Evolutionary conservation across 129 eudicot genomes (phyloP).

Genomic region (Lactuca sativa): DNA sequence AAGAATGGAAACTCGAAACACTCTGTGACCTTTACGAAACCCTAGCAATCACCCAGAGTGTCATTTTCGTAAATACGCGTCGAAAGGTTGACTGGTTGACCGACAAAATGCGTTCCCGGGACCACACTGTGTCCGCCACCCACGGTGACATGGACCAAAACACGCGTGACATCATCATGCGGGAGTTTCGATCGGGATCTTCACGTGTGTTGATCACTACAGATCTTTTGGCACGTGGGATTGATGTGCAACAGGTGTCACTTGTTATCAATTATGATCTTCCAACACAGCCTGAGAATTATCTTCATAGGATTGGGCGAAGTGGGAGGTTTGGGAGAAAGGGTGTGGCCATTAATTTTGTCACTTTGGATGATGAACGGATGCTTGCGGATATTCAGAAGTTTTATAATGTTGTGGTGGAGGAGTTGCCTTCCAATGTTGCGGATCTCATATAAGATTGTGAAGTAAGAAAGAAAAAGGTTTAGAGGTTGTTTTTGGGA

Average conservation of each 20-base stretch:
- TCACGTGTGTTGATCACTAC: constrained; percentile 54
- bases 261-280: constrained; percentile 52
- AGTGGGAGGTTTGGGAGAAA: constrained; percentile 54
- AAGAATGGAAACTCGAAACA: constrained; percentile 58
- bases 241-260: constrained; percentile 51
- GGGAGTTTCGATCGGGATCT: constrained; percentile 53
- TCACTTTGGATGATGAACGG: constrained; percentile 43
- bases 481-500: constrained; percentile 22
- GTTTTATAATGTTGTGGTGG: constrained; percentile 39
- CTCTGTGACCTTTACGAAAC: constrained; percentile 56
- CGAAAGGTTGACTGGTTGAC: constrained; percentile 58
- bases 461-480: constrained; percentile 6
- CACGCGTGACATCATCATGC: constrained; percentile 55
- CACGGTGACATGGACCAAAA: constrained; percentile 62
- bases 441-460: constrained; percentile 37
- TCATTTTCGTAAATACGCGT: constrained; percentile 52
- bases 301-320: constrained; percentile 55
- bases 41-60: constrained; percentile 53
- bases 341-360: constrained; percentile 51
- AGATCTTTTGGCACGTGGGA: constrained; percentile 50
- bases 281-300: constrained; percentile 55
- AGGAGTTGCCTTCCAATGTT: constrained; percentile 47
- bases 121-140: constrained; percentile 55
- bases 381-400: constrained; percentile 55
- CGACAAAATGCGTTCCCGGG: constrained; percentile 55